Percentiles rank a stretch among this genome's conserved stretches.
These are phyloP conservation scores for Eutypella sp. DNA, from an alignment of 2,329 filamentous ascomycete genomes.

Conservation along the genomic window DNA sequence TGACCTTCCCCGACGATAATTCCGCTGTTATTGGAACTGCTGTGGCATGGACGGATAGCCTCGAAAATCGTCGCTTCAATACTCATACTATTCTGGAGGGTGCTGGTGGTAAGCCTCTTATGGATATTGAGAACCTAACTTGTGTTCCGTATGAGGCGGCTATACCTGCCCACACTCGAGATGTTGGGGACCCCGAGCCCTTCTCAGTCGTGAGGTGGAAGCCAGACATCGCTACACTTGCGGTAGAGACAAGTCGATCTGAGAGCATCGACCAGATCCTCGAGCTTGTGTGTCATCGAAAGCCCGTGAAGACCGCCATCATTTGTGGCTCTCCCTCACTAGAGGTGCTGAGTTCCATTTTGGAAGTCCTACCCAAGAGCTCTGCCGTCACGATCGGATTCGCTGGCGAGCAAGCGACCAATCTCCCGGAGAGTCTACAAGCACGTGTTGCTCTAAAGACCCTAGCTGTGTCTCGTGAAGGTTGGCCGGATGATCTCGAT, in stretches of 20 bases:
- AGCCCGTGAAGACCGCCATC: slow-evolving; percentile 5
- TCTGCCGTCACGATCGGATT: slow-evolving; percentile 8
- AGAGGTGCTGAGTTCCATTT: neutral
- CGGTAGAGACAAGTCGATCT: neutral
- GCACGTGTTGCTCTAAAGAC: slow-evolving; percentile 4
- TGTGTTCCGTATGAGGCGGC: slow-evolving; percentile 20
- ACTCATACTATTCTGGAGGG: slow-evolving; percentile 11
- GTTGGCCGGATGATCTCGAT: slow-evolving; percentile 3
- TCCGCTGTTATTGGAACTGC: slow-evolving; percentile 4
- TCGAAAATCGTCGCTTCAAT: slow-evolving; percentile 12
- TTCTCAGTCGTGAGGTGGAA: slow-evolving; percentile 14
- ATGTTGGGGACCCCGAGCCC: slow-evolving; percentile 4
- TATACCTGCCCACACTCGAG: slow-evolving; percentile 8
- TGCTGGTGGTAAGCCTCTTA: slow-evolving; percentile 10
- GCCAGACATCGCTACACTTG: slow-evolving; percentile 4
- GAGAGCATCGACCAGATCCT: slow-evolving; percentile 2
- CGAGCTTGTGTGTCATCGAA: slow-evolving; percentile 8
- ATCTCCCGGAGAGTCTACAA: slow-evolving; percentile 2
- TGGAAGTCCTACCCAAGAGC: slow-evolving; percentile 1
- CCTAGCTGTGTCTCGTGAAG: slow-evolving; percentile 1
- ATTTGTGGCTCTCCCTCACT: slow-evolving; percentile 3
- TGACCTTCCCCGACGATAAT: slow-evolving; percentile 7
- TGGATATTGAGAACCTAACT: slow-evolving; percentile 15
- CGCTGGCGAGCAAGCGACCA: slow-evolving; percentile 1
- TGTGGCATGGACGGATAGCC: slow-evolving; percentile 9